Evolutionary conservation across 2,329 filamentous ascomycete genomes (phyloP).

Genomic region (Escovopsis sp.): DNA sequence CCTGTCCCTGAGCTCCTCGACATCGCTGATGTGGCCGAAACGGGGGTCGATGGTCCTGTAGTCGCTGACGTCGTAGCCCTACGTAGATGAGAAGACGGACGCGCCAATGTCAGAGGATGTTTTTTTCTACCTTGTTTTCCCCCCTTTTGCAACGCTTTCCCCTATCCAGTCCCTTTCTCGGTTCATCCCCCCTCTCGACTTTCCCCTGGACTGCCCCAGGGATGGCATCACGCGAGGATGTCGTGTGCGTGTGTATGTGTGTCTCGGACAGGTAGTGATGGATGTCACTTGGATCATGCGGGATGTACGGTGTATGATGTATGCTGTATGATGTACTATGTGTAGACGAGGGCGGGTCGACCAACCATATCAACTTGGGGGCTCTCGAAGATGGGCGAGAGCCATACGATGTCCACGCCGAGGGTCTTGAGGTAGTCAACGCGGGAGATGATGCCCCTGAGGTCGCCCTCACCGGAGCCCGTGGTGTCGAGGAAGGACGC

Average conservation of each 20-base stretch:
- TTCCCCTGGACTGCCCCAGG: no score
- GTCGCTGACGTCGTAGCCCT: slow-evolving; percentile 55
- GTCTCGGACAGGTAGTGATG: neutral
- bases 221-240: no score
- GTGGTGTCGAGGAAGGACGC: slow-evolving; percentile 46
- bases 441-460: slow-evolving; percentile 41
- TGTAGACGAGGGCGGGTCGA: neutral
- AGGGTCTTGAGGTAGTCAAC: slow-evolving; percentile 39
- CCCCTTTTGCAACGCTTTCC: no score
- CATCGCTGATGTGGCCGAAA: slow-evolving; percentile 53
- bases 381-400: slow-evolving; percentile 30
- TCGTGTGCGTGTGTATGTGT: no score
- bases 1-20: slow-evolving; percentile 45
- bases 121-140: no score
- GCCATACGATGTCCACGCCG: slow-evolving; percentile 44
- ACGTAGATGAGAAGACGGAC: neutral
- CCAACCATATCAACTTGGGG: slow-evolving; percentile 49
- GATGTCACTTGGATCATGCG: no score
- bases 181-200: no score
- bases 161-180: no score
- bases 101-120: neutral
- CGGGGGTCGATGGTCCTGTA: slow-evolving; percentile 49
- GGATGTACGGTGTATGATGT: no score
- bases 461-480: slow-evolving; percentile 38
- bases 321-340: no score